phyloP scores from a whole-genome alignment of 1,284 basidiomycete species.

The Tetrapyrgos nigripes region DNA sequence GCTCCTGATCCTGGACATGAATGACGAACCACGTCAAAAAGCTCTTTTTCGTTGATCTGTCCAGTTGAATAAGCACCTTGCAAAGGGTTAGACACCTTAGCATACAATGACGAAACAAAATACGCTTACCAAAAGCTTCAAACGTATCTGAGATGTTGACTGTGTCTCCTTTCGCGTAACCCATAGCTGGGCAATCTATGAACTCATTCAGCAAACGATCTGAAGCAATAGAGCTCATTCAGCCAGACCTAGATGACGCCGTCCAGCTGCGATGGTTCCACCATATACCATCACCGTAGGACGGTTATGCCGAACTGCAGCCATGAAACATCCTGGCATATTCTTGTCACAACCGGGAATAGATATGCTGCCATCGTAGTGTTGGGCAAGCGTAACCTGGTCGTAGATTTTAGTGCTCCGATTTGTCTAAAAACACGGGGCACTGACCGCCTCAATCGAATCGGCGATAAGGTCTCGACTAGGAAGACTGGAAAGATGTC shows the following conservation, averaged over 20 bases:
- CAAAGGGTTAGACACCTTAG: neutral
- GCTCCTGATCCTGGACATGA: conserved; percentile 80
- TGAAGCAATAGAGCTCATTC: neutral
- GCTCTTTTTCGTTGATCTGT: conserved; percentile 78
- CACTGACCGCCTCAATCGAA: conserved; percentile 66
- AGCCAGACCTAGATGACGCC: conserved; percentile 62
- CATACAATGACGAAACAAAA: neutral
- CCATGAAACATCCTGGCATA: conserved; percentile 93
- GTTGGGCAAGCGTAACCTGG: conserved; percentile 57
- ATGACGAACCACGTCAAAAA: conserved; percentile 82
- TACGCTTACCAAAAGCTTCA: conserved; percentile 72
- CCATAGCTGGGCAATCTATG: conserved; percentile 79
- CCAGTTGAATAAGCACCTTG: conserved; percentile 78
- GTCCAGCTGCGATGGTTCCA: conserved; percentile 82
- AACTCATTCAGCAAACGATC: neutral
- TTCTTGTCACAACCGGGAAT: conserved; percentile 92
- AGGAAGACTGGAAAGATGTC: conserved; percentile 64
- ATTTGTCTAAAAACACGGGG: neutral
- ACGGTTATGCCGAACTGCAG: conserved; percentile 83
- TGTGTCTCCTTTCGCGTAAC: conserved; percentile 77
- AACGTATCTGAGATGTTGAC: conserved; percentile 87
- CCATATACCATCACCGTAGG: conserved; percentile 89
- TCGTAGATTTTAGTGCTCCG: neutral
- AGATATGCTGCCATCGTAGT: conserved; percentile 88
- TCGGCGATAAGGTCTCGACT: conserved; percentile 92